These are phyloP conservation scores for Massariosphaeria phaeospora DNA, from an alignment of 495 filamentous ascomycete species.

Conservation along the genomic window DNA sequence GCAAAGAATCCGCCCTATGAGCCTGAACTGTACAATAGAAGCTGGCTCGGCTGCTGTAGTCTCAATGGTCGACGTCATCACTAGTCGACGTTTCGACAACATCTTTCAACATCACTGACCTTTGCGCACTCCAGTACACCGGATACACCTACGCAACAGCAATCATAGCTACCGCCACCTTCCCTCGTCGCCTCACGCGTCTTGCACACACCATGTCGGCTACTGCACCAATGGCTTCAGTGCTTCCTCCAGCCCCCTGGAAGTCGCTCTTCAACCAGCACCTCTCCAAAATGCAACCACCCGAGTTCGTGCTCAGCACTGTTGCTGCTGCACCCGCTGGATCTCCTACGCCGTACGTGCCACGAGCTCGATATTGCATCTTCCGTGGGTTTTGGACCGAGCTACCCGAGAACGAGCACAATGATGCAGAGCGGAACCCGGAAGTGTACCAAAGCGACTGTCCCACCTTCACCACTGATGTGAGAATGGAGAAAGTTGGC, in stretches of 20 bases:
- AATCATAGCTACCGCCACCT: constrained; percentile 28
- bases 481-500: constrained; percentile 72
- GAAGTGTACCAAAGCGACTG: constrained; percentile 66
- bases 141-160: too few species aligned
- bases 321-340: constrained; percentile 46
- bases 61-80: constrained; percentile 16
- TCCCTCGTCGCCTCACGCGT: constrained; percentile 16
- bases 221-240: constrained; percentile 21
- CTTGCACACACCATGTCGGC: constrained; percentile 30
- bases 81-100: neutral
- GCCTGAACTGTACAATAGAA: too few species aligned
- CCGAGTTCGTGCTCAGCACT: constrained; percentile 70
- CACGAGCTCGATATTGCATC: constrained; percentile 61
- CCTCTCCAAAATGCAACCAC: constrained; percentile 53
- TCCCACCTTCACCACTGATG: constrained; percentile 79
- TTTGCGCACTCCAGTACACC: too few species aligned
- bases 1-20: too few species aligned
- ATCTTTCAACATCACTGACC: neutral
- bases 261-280: constrained; percentile 61
- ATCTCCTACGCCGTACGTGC: constrained; percentile 43
- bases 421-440: constrained; percentile 62
- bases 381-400: constrained; percentile 78
- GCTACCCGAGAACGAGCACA: constrained; percentile 63
- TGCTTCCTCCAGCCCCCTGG: constrained; percentile 55
- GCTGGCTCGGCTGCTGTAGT: too few species aligned